Percentiles rank a stretch among this genome's conserved stretches.
These are phyloP conservation scores for Ramaria sp. DNA, from an alignment of 768 basidiomycete species.

Conservation along the genomic window DNA sequence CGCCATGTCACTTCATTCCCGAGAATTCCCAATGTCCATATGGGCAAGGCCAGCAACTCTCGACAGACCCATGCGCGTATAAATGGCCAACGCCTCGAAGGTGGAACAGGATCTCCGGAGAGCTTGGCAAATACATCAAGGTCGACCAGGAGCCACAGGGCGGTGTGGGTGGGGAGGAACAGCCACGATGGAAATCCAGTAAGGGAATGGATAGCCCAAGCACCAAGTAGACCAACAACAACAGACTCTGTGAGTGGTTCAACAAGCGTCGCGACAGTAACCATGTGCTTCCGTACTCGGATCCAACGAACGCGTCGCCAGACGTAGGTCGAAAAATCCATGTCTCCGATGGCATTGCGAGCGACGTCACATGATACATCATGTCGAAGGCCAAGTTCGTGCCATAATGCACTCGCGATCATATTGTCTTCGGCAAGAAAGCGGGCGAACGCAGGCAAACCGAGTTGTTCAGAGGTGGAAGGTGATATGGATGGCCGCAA, in stretches of 20 bases:
- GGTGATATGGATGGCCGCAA: slow-evolving; percentile 35
- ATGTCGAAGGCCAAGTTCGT: slow-evolving; percentile 81
- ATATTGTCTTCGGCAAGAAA: slow-evolving; percentile 98
- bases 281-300: slow-evolving; percentile 92
- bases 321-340: slow-evolving; percentile 78
- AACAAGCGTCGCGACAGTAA: slow-evolving; percentile 68
- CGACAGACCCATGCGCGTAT: slow-evolving; percentile 68
- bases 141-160: slow-evolving; percentile 69
- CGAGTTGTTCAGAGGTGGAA: slow-evolving; percentile 24
- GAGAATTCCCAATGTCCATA: slow-evolving; percentile 74
- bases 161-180: slow-evolving; percentile 49
- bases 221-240: slow-evolving; percentile 54
- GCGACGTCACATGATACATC: slow-evolving; percentile 88
- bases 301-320: slow-evolving; percentile 93
- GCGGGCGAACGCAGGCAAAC: slow-evolving; percentile 72
- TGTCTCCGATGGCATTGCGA: slow-evolving; percentile 78
- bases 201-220: slow-evolving; percentile 41
- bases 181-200: slow-evolving; percentile 42
- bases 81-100: slow-evolving; percentile 44
- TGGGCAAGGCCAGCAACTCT: slow-evolving; percentile 79
- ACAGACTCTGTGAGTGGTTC: slow-evolving; percentile 93
- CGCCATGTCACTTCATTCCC: slow-evolving; percentile 85
- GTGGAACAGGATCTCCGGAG: slow-evolving; percentile 49
- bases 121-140: slow-evolving; percentile 74
- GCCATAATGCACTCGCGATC: slow-evolving; percentile 90